Evolutionary conservation across 2,329 filamentous ascomycete species (phyloP).

Genomic region (Ustilaginoidea virens): DNA sequence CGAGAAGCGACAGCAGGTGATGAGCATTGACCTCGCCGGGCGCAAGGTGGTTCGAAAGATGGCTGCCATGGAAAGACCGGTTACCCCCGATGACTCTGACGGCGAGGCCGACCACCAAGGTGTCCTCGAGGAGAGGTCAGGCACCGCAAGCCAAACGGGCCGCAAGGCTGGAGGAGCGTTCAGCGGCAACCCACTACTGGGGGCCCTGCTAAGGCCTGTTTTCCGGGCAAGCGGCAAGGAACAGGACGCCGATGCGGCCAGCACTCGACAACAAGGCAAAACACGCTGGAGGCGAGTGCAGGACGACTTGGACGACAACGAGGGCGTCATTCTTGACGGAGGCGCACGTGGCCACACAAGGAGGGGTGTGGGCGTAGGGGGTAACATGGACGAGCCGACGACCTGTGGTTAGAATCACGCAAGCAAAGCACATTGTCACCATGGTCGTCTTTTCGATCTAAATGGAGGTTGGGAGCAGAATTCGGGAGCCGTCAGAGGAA

Average conservation of each 20-base stretch:
- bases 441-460: too few relatives aligned
- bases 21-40: slow-evolving; percentile 69
- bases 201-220: slow-evolving; percentile 49
- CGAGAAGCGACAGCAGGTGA: slow-evolving; percentile 72
- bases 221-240: slow-evolving; percentile 39
- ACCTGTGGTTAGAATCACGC: slow-evolving; percentile 21
- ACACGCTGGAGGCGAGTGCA: slow-evolving; percentile 44
- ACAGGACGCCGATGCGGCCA: slow-evolving; percentile 11
- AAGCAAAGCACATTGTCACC: too few relatives aligned
- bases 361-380: slow-evolving; percentile 9
- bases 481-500: too few relatives aligned
- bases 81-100: slow-evolving; percentile 32
- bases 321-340: slow-evolving; percentile 42
- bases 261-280: slow-evolving; percentile 26
- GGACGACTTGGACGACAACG: slow-evolving; percentile 43
- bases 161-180: slow-evolving; percentile 39
- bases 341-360: slow-evolving; percentile 28
- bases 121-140: slow-evolving; percentile 17
- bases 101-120: slow-evolving; percentile 15
- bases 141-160: slow-evolving; percentile 13
- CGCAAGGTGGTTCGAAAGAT: slow-evolving; percentile 63
- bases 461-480: too few relatives aligned
- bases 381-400: slow-evolving; percentile 20
- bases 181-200: slow-evolving; percentile 52
- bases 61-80: slow-evolving; percentile 44